phyloP scores from a whole-genome alignment of 768 basidiomycete genomes.

The Agaricus sinodeliciosus region DNA sequence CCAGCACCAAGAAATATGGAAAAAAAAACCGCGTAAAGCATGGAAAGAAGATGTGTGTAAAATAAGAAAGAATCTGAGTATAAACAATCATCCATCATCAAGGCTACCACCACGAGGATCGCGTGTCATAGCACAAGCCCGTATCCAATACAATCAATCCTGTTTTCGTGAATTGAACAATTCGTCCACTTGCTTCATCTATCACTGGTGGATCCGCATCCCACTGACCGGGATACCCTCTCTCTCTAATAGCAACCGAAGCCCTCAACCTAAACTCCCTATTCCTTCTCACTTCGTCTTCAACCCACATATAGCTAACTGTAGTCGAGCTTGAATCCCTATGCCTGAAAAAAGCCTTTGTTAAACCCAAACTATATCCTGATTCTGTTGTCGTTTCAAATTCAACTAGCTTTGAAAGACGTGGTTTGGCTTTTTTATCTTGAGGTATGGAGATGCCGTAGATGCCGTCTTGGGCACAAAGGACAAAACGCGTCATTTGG shows the following conservation, averaged over 20 bases:
- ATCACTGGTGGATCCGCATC: slow-evolving; percentile 9
- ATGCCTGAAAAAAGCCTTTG: slow-evolving; percentile 9
- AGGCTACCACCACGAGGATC: slow-evolving; percentile 2
- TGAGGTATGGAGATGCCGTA: slow-evolving; percentile 10
- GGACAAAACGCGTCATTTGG: slow-evolving; percentile 9
- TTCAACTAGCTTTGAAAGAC: slow-evolving; percentile 8
- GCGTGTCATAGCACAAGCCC: slow-evolving; percentile 6
- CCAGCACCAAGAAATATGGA: no score
- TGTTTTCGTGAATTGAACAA: slow-evolving; percentile 11
- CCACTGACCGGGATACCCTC: slow-evolving; percentile 11
- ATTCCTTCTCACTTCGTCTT: slow-evolving; percentile 10
- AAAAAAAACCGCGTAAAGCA: neutral
- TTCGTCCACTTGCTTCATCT: slow-evolving; percentile 9
- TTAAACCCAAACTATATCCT: slow-evolving; percentile 4
- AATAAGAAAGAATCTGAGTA: neutral
- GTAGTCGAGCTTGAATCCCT: slow-evolving; percentile 9
- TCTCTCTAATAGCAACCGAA: slow-evolving; percentile 10
- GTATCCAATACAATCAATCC: slow-evolving; percentile 11
- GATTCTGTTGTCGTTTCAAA: slow-evolving; percentile 10
- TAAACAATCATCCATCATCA: neutral
- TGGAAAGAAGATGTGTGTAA: neutral
- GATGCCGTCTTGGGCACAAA: slow-evolving; percentile 8
- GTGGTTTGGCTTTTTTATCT: slow-evolving; percentile 9
- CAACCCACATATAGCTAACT: slow-evolving; percentile 9
- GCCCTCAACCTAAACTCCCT: slow-evolving; percentile 10